Conservation (phyloP, 2,329 filamentous ascomycete genomes). For the Fusarium nygamai region DNA sequence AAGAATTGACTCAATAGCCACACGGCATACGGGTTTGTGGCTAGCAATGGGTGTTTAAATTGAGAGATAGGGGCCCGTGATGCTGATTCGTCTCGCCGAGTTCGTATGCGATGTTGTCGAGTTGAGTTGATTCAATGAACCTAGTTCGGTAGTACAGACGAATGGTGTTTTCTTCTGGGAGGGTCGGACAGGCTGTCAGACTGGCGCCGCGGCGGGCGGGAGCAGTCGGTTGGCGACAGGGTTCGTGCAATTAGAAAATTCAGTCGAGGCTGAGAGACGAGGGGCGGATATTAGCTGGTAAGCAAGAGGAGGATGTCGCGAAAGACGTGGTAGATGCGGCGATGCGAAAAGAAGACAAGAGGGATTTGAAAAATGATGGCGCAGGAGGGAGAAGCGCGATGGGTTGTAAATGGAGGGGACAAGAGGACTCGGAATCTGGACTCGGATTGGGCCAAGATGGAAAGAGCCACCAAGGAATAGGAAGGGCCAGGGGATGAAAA, state of each 20-base stretch:
- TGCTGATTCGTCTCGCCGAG: not conserved
- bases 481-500: conserved; percentile 33
- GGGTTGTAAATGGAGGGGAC: conserved; percentile 30
- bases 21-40: conserved; percentile 24
- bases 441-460: conserved; percentile 30
- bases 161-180: conserved; percentile 28
- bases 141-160: conserved; percentile 25
- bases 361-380: conserved; percentile 30
- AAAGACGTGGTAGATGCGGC: conserved; percentile 17
- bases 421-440: conserved; percentile 31
- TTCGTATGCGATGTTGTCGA: conserved; percentile 18
- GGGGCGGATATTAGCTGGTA: conserved; percentile 22
- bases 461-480: conserved; percentile 32
- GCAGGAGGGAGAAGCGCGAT: conserved; percentile 29
- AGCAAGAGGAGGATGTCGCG: conserved; percentile 2
- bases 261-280: conserved; percentile 32
- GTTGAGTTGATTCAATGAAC: conserved; percentile 18
- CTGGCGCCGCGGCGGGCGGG: conserved; percentile 31
- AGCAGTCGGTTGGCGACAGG: conserved; percentile 34
- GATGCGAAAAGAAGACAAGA: conserved; percentile 17
- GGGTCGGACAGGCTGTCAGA: conserved; percentile 33
- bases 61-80: not conserved
- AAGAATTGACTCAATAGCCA: conserved; percentile 27
- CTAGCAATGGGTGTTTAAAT: not conserved
- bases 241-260: conserved; percentile 30